phyloP scores from a whole-genome alignment of 2,329 filamentous ascomycete genomes.

The Cladosporium sp. region DNA sequence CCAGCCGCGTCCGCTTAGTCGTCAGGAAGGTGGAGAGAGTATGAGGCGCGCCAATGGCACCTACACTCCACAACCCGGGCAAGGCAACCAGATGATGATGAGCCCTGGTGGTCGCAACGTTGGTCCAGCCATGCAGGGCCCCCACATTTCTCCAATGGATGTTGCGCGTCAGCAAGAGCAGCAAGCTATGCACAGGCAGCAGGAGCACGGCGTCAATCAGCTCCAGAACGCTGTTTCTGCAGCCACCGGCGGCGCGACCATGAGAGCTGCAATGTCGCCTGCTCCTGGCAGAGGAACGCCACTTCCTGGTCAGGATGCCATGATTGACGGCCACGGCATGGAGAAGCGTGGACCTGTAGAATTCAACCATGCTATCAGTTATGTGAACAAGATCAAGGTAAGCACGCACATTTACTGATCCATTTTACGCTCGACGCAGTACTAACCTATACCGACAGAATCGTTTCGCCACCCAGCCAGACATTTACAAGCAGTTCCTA shows the following conservation, averaged over 20 bases:
- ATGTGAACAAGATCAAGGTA: slow-evolving; percentile 99
- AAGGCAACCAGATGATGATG: slow-evolving; percentile 41
- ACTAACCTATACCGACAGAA: slow-evolving; percentile 61
- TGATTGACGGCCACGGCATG: slow-evolving; percentile 51
- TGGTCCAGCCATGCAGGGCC: slow-evolving; percentile 40
- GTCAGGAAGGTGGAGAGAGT: slow-evolving; percentile 27
- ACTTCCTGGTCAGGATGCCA: slow-evolving; percentile 54
- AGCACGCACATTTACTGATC: slow-evolving; percentile 30
- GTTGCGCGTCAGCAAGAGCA: slow-evolving; percentile 35
- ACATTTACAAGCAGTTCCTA: slow-evolving; percentile 98
- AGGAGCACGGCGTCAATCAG: slow-evolving; percentile 66
- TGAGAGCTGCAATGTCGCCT: slow-evolving; percentile 53
- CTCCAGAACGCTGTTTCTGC: slow-evolving; percentile 64
- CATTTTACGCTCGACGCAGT: background rate
- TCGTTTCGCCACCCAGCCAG: slow-evolving; percentile 91
- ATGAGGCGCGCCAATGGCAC: slow-evolving; percentile 36
- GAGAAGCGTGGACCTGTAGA: slow-evolving; percentile 94
- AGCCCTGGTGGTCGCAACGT: slow-evolving; percentile 47
- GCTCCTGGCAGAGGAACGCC: slow-evolving; percentile 48
- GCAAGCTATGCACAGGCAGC: slow-evolving; percentile 56
- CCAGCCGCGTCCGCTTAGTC: slow-evolving; percentile 45
- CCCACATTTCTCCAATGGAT: slow-evolving; percentile 33
- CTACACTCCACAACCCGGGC: slow-evolving; percentile 43
- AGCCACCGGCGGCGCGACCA: slow-evolving; percentile 51
- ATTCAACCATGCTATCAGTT: slow-evolving; percentile 98